Conservation (phyloP, 345 rosid species). For the Abelmoschus esculentus region DNA sequence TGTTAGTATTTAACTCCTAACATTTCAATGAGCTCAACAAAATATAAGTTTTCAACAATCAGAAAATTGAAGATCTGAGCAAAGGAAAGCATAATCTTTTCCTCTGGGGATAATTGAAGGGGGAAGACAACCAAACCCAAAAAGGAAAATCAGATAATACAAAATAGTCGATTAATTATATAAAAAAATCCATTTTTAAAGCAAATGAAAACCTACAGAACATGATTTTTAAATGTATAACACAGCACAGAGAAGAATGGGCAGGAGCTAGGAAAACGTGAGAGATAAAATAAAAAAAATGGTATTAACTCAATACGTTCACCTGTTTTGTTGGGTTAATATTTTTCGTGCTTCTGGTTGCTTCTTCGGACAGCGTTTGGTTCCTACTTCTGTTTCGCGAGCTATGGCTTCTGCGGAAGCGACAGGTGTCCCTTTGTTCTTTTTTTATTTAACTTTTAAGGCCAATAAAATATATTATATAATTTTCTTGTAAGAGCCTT, state of each 20-base stretch:
- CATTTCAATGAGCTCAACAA: background rate
- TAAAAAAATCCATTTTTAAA: background rate
- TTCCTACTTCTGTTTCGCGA: slow-evolving; percentile 16
- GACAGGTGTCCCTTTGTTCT: slow-evolving; percentile 37
- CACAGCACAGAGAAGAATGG: background rate
- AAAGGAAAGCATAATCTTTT: background rate
- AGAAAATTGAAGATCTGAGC: background rate
- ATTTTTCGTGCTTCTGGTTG: background rate
- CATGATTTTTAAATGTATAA: background rate
- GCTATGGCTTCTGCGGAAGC: slow-evolving; percentile 13
- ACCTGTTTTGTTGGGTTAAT: background rate
- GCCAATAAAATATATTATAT: background rate
- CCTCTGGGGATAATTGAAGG: background rate
- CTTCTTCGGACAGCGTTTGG: slow-evolving; percentile 9
- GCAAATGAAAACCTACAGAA: background rate
- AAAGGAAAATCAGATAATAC: background rate
- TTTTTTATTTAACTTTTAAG: slow-evolving; percentile 16
- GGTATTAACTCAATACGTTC: background rate
- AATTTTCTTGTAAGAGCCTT: too few relatives aligned
- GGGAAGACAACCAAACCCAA: background rate
- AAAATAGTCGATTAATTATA: background rate
- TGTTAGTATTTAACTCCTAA: background rate
- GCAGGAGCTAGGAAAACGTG: background rate
- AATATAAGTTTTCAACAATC: background rate
- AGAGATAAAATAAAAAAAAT: too few relatives aligned